Base-by-base conservation (phyloP, 805 yeast species). In the Isabelozyma gotoi region DNA sequence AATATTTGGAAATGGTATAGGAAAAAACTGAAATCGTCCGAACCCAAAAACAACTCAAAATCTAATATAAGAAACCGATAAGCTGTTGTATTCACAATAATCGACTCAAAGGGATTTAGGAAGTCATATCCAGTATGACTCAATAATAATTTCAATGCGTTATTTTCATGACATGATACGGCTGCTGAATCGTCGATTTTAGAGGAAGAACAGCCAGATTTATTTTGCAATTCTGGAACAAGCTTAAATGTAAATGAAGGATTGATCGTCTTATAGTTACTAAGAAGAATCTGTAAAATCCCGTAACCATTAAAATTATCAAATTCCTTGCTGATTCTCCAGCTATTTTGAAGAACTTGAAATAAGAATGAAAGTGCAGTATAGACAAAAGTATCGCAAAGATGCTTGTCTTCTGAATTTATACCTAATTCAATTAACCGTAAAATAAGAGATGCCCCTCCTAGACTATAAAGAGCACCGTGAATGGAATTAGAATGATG, bases 41-140 rank as follows among this genome's bases (percentile, higher is more conserved):
- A 69, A 80, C 88, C 84, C 16, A 80, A 65, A 42, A 81, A 85
- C 47, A 85, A 73, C 47, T 88, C 90, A 15, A 82, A 70, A 32
- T 86, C 70, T 36, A 88, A 57, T 1, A 68, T 45, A 15, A 71
- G 47, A 34, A 71, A 62, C 29, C 78, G 72, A 55, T 84, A 89
- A 0, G 84, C 85, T 2, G 63, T 46, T 0, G 77, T 71, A 50
- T 85, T 82, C 6, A 68, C 63, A 1, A 88, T 67, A 2, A 83
- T 57, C 0, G 92, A 82, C 6, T 80, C 80, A 27, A 67, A 62
- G 0, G 85, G 80, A 29, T 76, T 65, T 1, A 53, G 45, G 29
- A 67, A 68, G 49, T 81, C 71, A 59, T 79, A 82, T 0, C 94
- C 95, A 36, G 77, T 71, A 55, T 71, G 77, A 4, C 58, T 65